phyloP scores from a whole-genome alignment of 2,329 filamentous ascomycete species.

The Penicillium sclerotiorum region DNA sequence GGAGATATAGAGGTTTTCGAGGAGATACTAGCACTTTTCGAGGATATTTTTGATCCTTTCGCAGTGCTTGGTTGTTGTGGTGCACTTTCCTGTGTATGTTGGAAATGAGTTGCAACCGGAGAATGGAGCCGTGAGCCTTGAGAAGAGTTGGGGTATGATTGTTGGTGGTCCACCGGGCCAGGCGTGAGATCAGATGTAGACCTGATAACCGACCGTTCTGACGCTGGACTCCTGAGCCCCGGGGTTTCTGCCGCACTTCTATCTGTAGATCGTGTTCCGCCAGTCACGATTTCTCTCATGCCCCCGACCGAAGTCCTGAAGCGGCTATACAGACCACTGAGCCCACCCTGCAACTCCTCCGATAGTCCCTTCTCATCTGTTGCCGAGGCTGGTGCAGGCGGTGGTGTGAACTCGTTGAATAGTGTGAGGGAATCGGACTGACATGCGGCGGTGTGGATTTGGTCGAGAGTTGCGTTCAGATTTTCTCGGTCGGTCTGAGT shows the following conservation, averaged over 20 bases:
- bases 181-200: conserved; percentile 26
- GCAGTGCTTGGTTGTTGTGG: conserved; percentile 21
- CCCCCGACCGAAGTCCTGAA: conserved; percentile 80
- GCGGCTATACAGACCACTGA: conserved; percentile 86
- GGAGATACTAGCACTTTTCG: conserved; percentile 45
- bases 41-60: conserved; percentile 43
- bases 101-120: conserved; percentile 35
- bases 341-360: conserved; percentile 77
- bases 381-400: conserved; percentile 63
- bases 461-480: conserved; percentile 75
- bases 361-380: conserved; percentile 70
- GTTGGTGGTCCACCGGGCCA: conserved; percentile 24
- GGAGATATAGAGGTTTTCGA: conserved; percentile 45
- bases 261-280: conserved; percentile 35
- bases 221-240: conserved; percentile 29
- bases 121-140: conserved; percentile 43
- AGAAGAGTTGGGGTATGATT: conserved; percentile 34
- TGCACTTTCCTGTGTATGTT: conserved; percentile 30
- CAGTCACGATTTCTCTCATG: conserved; percentile 57
- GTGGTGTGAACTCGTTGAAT: conserved; percentile 82
- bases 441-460: conserved; percentile 87
- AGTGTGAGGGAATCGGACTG: conserved; percentile 83
- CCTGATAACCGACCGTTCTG: conserved; percentile 31
- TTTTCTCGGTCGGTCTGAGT: conserved; percentile 70
- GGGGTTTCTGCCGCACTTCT: conserved; percentile 28